Evolutionary conservation across 148 eudicot species (phyloP).

Genomic region (Talinum fruticosum): DNA sequence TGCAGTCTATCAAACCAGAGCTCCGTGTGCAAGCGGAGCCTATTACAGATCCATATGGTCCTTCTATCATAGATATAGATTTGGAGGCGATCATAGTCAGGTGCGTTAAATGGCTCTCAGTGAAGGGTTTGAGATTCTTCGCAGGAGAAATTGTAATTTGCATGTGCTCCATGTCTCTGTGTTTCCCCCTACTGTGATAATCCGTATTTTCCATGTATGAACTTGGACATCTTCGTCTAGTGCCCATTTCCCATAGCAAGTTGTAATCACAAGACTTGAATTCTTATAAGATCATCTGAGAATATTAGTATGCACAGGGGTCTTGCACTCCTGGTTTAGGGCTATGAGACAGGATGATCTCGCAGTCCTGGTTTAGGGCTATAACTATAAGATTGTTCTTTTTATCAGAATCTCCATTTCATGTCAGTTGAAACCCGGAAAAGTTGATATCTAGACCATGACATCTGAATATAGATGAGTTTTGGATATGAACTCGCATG

Average conservation of each 20-base stretch:
- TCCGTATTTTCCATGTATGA: too few species aligned
- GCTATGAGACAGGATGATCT: not conserved
- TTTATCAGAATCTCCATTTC: not conserved
- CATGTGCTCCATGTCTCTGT: too few species aligned
- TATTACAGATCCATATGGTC: conserved; percentile 82
- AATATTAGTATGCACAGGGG: not conserved
- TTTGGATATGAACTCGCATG: not conserved
- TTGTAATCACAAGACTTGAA: too few species aligned
- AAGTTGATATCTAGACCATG: not conserved
- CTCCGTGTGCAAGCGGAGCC: conserved; percentile 73
- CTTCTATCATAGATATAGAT: conserved; percentile 71
- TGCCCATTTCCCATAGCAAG: too few species aligned
- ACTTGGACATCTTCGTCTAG: too few species aligned
- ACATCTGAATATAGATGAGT: not conserved
- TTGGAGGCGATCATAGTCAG: conserved; percentile 95
- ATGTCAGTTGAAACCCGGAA: not conserved
- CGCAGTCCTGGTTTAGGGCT: too few species aligned
- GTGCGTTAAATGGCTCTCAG: conserved; percentile 32
- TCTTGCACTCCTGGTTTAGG: too few species aligned
- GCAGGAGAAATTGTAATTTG: too few species aligned
- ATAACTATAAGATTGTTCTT: not conserved
- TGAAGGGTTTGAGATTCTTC: not conserved
- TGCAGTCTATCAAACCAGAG: conserved; percentile 78
- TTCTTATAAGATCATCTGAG: not conserved
- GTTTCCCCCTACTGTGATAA: too few species aligned